A percentile compares a stretch with the other conserved stretches of the same genome.
These are phyloP conservation scores for Oehlia diaphana DNA, from an alignment of 192 early-diverging fungal species.

Conservation along the genomic window DNA sequence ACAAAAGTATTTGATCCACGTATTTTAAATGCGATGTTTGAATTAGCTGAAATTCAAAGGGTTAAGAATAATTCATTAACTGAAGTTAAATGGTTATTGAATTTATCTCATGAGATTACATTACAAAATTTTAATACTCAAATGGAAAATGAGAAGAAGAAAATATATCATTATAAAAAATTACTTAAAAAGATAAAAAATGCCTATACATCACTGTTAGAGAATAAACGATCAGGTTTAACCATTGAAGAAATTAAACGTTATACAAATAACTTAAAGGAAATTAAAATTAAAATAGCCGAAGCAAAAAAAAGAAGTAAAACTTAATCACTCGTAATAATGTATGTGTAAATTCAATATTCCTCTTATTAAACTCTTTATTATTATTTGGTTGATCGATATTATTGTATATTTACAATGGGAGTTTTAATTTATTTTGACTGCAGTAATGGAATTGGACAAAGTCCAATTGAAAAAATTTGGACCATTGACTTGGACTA, in stretches of 20 bases:
- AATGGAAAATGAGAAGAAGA: background rate
- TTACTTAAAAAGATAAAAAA: background rate
- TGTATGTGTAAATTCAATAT: too few relatives aligned
- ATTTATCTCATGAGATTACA: background rate
- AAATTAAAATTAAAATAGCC: background rate
- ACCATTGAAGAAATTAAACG: background rate
- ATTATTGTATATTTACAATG: too few relatives aligned
- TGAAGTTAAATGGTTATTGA: background rate
- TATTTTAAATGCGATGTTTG: constrained; percentile 14
- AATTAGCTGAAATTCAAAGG: background rate
- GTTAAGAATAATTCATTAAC: background rate
- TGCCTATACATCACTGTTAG: background rate
- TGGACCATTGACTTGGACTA: too few relatives aligned
- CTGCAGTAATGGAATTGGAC: too few relatives aligned
- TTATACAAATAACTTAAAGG: background rate
- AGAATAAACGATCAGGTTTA: background rate
- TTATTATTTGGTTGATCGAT: too few relatives aligned
- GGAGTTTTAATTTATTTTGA: too few relatives aligned
- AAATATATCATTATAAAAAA: background rate
- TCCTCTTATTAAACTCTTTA: too few relatives aligned
- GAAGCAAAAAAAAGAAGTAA: background rate
- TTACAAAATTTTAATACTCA: background rate
- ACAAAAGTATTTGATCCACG: background rate
- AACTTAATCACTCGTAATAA: background rate
- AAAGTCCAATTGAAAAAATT: too few relatives aligned